phyloP scores from a whole-genome alignment of 2,329 filamentous ascomycete genomes.

The Penicillium sp. region DNA sequence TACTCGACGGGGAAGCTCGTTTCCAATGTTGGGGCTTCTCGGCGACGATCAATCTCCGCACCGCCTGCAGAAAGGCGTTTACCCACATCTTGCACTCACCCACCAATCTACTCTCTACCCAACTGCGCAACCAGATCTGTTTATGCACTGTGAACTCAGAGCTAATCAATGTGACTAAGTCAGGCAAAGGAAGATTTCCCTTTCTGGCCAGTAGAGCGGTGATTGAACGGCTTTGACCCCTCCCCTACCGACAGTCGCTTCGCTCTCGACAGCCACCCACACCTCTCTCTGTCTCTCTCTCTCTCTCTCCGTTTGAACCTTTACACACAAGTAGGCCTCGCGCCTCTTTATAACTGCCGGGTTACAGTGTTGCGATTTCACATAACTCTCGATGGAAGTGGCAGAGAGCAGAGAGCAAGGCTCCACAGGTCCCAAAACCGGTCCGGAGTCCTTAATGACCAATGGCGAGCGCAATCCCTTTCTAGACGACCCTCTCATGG shows the following conservation, averaged over 20 bases:
- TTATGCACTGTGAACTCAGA: conserved; percentile 18
- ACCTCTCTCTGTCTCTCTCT: neutral
- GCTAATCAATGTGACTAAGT: conserved; percentile 21
- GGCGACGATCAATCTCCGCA: conserved; percentile 36
- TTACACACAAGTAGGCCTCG: neutral
- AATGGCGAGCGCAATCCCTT: conserved; percentile 34
- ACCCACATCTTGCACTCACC: conserved; percentile 19
- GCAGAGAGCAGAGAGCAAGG: conserved; percentile 32
- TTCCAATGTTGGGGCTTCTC: conserved; percentile 26
- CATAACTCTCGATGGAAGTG: conserved; percentile 33
- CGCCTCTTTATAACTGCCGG: conserved; percentile 1
- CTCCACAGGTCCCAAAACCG: conserved; percentile 31
- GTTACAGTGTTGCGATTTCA: neutral
- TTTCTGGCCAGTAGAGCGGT: conserved; percentile 10
- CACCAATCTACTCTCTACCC: conserved; percentile 12
- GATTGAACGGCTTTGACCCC: conserved; percentile 16
- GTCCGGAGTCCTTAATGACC: conserved; percentile 28
- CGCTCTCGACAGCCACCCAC: conserved; percentile 13
- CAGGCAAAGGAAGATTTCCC: conserved; percentile 16
- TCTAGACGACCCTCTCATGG: conserved; percentile 42
- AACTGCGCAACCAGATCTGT: conserved; percentile 3
- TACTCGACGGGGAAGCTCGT: conserved; percentile 17
- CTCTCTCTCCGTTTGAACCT: neutral
- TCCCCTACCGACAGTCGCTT: conserved; percentile 11
- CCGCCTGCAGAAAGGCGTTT: conserved; percentile 30